Base-by-base conservation (phyloP, 176 grass and related monocot species). In the Paspalum vaginatum region DNA sequence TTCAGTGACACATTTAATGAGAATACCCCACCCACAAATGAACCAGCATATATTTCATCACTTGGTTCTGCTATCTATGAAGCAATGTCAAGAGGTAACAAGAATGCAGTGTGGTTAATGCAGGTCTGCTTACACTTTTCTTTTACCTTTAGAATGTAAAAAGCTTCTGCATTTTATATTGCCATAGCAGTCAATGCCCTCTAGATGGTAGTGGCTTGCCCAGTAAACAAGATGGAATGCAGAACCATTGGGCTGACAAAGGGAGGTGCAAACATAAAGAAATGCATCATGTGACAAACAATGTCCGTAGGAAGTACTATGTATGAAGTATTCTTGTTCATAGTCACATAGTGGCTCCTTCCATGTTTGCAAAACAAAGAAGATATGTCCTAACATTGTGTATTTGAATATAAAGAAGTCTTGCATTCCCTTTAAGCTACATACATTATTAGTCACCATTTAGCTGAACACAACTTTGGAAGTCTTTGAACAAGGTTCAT, bases 1-100 rank as follows among this genome's bases (percentile, higher is more conserved):
- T 84, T 60, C 86, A 94, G 95, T 85, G 95, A 98, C 83, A 98
- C 95, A 22, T 98, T 98, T 68, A 98, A 98, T 89, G 95, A 98
- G 80, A 98, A 98, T 78, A 86, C 86, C 32, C 95, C 95, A 83
- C 95, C 92, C 47, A 94, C 92, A 91, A 91, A 87, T 87, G 84
- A 98, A 80, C 88, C 92, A 17, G 57, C 81, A 60, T 98, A 98
- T 91, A 98, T 98, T 78, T 92, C 95, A 59, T 87, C 88, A 79
- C 92, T 98, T 81, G 95, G 95, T 77, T 91, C 92, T 90, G 91
- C 95, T 75, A 83, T 98, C 68, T 98, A 89, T 72, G 78, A 92
- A 72, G 92, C 95, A 58, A 98, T 98, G 92, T 87, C 74, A 54
- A 81, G 87, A 92, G 88, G 92, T 42, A 80, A 98, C 84, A 89